Conservation (phyloP, 441 rosid genomes). For the Adansonia grandidieri region DNA sequence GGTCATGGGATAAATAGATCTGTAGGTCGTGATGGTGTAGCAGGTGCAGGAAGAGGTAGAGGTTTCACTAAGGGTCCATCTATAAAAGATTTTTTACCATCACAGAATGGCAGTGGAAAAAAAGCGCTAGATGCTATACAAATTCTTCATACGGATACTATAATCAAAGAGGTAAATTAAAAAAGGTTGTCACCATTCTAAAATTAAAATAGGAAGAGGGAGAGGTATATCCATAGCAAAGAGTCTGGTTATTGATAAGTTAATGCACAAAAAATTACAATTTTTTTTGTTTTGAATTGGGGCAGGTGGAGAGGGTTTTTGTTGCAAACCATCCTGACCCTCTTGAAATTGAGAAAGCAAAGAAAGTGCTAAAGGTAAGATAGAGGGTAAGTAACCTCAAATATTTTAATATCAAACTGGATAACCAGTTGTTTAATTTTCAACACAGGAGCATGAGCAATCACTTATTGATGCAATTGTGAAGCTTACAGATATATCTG, state of each 20-base stretch:
- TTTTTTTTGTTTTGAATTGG: not conserved
- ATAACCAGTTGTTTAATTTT: slow-evolving; percentile 17
- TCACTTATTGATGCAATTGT: slow-evolving; percentile 63
- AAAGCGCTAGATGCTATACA: slow-evolving; percentile 52
- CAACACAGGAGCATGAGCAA: slow-evolving; percentile 65
- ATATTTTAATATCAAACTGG: slow-evolving; percentile 1
- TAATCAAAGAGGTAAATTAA: slow-evolving; percentile 53
- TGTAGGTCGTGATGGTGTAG: slow-evolving; percentile 42
- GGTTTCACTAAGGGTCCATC: slow-evolving; percentile 41
- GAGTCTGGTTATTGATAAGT: not conserved
- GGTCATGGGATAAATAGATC: slow-evolving; percentile 49
- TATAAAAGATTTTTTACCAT: slow-evolving; percentile 52
- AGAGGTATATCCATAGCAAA: too few relatives aligned
- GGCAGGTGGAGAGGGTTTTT: slow-evolving; percentile 69
- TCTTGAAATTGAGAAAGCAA: slow-evolving; percentile 62
- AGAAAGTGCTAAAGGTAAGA: slow-evolving; percentile 62
- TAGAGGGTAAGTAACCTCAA: slow-evolving; percentile 3
- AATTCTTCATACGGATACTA: slow-evolving; percentile 59
- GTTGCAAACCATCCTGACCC: slow-evolving; percentile 58
- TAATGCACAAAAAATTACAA: not conserved
- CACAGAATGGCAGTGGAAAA: slow-evolving; percentile 63
- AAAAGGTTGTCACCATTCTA: not conserved
- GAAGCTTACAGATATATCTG: slow-evolving; percentile 61
- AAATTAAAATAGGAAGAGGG: too few relatives aligned
- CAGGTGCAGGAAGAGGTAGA: slow-evolving; percentile 52